Conservation (phyloP, 1,284 basidiomycete genomes). For the Cryptococcus sp. region DNA sequence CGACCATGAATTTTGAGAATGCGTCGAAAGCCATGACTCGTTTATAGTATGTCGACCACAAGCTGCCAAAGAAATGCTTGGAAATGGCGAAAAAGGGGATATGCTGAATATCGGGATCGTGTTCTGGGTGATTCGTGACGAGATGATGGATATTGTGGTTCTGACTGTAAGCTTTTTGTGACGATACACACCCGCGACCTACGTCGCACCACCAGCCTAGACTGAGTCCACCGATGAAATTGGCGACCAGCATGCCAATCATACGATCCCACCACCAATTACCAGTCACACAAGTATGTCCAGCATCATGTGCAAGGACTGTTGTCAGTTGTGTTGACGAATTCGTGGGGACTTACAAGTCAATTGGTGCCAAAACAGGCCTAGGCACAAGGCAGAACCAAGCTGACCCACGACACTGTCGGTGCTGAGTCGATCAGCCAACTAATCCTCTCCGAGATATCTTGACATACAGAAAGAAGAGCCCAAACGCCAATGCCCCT, state of each 20-base stretch:
- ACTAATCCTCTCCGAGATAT: conserved; percentile 48
- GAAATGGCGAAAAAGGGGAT: conserved; percentile 95
- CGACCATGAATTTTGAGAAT: conserved; percentile 63
- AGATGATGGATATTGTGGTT: conserved; percentile 98
- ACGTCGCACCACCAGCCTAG: conserved; percentile 98
- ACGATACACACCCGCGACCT: conserved; percentile 35
- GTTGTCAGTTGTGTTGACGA: neutral
- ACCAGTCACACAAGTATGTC: conserved; percentile 90
- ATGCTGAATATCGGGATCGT: conserved; percentile 85
- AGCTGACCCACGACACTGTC: conserved; percentile 50
- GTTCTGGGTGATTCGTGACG: conserved; percentile 94
- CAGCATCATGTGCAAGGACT: conserved; percentile 86
- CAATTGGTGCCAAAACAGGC: conserved; percentile 90
- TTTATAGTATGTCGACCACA: conserved; percentile 95
- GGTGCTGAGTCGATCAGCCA: conserved; percentile 43
- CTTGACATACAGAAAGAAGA: conserved; percentile 32
- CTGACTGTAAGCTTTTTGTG: conserved; percentile 47
- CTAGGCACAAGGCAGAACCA: conserved; percentile 73
- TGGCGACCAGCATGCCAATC: conserved; percentile 63
- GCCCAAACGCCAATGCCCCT: conserved; percentile 39
- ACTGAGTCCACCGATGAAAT: conserved; percentile 87
- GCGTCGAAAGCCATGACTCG: conserved; percentile 77
- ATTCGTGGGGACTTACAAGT: conserved; percentile 50
- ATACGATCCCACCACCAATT: conserved; percentile 77
- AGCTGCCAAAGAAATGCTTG: conserved; percentile 71